Conservation (phyloP, 2,329 filamentous ascomycete species). For the Colletotrichum phormii region DNA sequence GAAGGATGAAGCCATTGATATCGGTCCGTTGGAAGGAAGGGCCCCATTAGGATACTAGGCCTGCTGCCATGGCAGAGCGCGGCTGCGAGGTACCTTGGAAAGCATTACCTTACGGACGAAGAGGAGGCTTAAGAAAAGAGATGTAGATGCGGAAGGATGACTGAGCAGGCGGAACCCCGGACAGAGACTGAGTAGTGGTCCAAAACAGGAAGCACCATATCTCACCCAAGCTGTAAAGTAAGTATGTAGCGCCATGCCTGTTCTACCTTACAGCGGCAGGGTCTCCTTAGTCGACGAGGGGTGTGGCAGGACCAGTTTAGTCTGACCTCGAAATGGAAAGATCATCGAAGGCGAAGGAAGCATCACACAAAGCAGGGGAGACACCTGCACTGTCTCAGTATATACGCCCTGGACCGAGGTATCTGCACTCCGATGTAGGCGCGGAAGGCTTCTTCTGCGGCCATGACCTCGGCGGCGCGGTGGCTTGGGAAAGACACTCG, state of each 20-base stretch:
- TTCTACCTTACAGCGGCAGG: not conserved
- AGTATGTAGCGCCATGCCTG: not conserved
- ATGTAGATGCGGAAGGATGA: not conserved
- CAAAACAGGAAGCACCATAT: not conserved
- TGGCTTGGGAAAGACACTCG: not conserved
- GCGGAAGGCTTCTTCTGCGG: not conserved
- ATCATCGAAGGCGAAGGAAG: conserved; percentile 2
- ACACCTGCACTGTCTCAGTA: not conserved
- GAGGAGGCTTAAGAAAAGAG: not conserved
- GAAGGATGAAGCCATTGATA: not conserved
- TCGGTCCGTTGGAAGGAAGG: not conserved
- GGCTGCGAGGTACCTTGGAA: not conserved
- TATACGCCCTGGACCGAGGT: not conserved
- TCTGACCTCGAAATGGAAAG: not conserved
- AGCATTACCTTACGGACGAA: not conserved
- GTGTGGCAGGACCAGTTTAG: not conserved
- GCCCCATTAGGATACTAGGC: too few relatives aligned
- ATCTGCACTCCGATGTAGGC: not conserved
- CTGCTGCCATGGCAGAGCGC: not conserved
- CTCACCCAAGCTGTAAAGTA: not conserved
- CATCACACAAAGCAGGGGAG: not conserved
- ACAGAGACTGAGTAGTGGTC: not conserved
- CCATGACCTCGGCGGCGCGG: not conserved
- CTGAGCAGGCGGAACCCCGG: not conserved
- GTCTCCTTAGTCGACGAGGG: not conserved